phyloP scores from a whole-genome alignment of 2,329 filamentous ascomycete species.

The Pezicula rhizophila region DNA sequence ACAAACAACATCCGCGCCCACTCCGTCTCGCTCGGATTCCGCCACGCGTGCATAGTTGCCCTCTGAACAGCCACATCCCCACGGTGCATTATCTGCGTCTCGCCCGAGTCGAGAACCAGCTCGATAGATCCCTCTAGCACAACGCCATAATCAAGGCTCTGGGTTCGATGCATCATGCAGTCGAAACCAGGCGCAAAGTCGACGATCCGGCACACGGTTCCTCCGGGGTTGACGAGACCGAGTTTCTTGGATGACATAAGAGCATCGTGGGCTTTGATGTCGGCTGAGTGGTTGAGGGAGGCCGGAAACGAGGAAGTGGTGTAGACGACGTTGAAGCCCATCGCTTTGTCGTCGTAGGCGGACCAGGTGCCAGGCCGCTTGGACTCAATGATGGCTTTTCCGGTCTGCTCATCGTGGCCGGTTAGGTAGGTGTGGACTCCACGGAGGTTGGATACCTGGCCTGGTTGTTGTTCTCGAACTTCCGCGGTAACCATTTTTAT shows the following conservation, averaged over 20 bases:
- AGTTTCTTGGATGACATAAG: slow-evolving; percentile 13
- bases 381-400: slow-evolving; percentile 32
- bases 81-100: slow-evolving; percentile 29
- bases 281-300: slow-evolving; percentile 33
- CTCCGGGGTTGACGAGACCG: slow-evolving; percentile 6
- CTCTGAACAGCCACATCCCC: slow-evolving; percentile 36
- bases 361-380: slow-evolving; percentile 21
- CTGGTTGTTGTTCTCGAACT: slow-evolving; percentile 13
- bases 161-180: slow-evolving; percentile 38
- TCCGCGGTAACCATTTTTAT: not conserved
- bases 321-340: slow-evolving; percentile 29
- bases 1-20: slow-evolving; percentile 17
- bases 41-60: slow-evolving; percentile 38
- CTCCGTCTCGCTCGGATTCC: slow-evolving; percentile 28
- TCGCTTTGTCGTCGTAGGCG: slow-evolving; percentile 6
- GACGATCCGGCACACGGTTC: no score
- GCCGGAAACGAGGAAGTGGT: slow-evolving; percentile 35
- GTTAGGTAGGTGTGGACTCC: slow-evolving; percentile 29
- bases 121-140: slow-evolving; percentile 34
- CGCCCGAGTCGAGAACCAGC: slow-evolving; percentile 32
- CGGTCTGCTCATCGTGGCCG: slow-evolving; percentile 24
- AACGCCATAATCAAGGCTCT: slow-evolving; percentile 34
- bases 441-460: slow-evolving; percentile 27
- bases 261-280: slow-evolving; percentile 32
- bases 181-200: no score